Conservation (phyloP, 2,329 filamentous ascomycete species). For the Fusarium sp. region DNA sequence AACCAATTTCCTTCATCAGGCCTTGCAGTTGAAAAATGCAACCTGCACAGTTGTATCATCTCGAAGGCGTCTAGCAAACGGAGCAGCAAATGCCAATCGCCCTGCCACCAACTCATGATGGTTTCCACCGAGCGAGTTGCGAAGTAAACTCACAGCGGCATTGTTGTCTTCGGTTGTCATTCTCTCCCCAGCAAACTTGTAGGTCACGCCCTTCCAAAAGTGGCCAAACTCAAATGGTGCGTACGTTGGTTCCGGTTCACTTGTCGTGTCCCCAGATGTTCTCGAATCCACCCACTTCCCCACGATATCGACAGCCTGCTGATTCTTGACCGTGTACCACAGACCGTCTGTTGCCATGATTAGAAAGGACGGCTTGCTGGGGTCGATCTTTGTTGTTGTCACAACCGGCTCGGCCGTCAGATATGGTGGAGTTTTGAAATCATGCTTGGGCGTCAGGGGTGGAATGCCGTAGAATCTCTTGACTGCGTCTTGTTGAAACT, state of each 20-base stretch:
- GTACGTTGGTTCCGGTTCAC: neutral
- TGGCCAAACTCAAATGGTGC: neutral
- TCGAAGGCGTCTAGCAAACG: neutral
- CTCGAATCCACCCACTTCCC: neutral
- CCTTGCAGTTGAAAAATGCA: neutral
- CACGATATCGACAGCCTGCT: neutral
- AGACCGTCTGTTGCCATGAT: neutral
- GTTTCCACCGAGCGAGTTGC: neutral
- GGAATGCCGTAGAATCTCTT: slow-evolving; percentile 1
- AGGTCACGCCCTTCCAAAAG: neutral
- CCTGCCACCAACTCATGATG: neutral
- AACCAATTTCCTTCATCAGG: neutral
- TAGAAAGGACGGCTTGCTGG: neutral
- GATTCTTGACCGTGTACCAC: neutral
- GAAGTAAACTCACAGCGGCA: neutral
- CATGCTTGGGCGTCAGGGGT: neutral
- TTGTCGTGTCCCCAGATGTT: neutral
- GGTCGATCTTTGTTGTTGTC: neutral
- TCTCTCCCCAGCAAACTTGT: neutral
- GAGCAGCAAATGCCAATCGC: neutral
- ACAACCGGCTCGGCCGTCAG: neutral
- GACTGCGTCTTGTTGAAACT: neutral
- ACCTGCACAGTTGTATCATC: neutral
- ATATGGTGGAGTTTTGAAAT: neutral
- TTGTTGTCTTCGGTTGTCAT: neutral